Conservation (phyloP, 78 protist species). For the slime mould (Dictyostelium discoideum) region DNA sequence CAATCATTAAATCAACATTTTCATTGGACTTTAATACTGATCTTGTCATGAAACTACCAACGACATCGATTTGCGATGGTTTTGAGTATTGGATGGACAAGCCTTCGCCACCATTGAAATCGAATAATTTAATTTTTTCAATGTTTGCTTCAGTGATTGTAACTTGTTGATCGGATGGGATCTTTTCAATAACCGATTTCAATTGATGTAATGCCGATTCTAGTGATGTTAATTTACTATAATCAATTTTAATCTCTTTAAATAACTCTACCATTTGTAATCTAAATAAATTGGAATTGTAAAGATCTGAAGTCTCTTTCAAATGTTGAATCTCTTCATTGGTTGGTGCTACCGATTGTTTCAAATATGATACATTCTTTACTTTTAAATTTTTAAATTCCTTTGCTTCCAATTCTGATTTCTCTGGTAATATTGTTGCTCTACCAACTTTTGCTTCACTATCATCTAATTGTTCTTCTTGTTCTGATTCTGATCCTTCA, state of each 20-base stretch:
- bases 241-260: constrained; percentile 70
- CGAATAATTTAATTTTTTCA: constrained; percentile 38
- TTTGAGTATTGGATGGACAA: neutral
- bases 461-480: constrained; percentile 54
- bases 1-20: constrained; percentile 66
- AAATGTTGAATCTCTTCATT: constrained; percentile 66
- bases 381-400: constrained; percentile 14
- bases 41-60: constrained; percentile 70
- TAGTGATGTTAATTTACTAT: constrained; percentile 45
- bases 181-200: constrained; percentile 15
- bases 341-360: constrained; percentile 38
- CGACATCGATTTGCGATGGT: constrained; percentile 36
- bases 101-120: constrained; percentile 11
- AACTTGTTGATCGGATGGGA: constrained; percentile 44
- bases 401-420: constrained; percentile 5
- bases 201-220: constrained; percentile 66
- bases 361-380: neutral
- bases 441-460: constrained; percentile 67
- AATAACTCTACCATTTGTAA: constrained; percentile 65
- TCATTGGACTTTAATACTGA: constrained; percentile 30
- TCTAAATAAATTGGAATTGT: constrained; percentile 75
- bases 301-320: constrained; percentile 48
- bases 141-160: neutral
- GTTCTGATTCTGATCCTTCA: constrained; percentile 6
- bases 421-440: constrained; percentile 41